A percentile compares a stretch with the other conserved stretches of the same genome.
These are phyloP conservation scores for Pythium periplocum DNA, from an alignment of 352 stramenopile genomes.

Conservation along the genomic window DNA sequence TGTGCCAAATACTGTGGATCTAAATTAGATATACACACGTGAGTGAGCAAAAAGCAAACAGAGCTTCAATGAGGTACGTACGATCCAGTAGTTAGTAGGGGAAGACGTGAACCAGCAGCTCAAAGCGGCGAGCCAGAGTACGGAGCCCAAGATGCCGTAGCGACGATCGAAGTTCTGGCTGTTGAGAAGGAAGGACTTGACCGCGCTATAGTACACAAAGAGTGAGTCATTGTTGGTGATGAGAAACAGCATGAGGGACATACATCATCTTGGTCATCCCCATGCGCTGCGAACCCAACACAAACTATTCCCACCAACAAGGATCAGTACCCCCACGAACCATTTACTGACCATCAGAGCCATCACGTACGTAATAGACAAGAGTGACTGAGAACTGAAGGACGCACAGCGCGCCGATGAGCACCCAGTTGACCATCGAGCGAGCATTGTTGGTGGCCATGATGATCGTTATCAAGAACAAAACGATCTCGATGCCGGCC, in stretches of 20 bases:
- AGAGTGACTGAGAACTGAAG: constrained; percentile 29
- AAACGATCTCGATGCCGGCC: constrained; percentile 26
- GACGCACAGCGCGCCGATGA: constrained; percentile 19
- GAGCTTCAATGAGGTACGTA: constrained; percentile 6
- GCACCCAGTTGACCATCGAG: constrained; percentile 31
- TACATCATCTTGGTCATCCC: constrained; percentile 15
- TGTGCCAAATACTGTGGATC: constrained; percentile 25
- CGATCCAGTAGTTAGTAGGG: constrained; percentile 29
- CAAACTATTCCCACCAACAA: constrained; percentile 11
- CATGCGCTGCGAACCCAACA: constrained; percentile 23
- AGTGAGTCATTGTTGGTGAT: not conserved
- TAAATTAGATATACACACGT: constrained; percentile 9
- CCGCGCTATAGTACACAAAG: constrained; percentile 11
- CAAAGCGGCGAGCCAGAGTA: constrained; percentile 25
- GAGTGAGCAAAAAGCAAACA: not conserved
- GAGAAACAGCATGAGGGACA: constrained; percentile 1
- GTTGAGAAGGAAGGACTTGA: constrained; percentile 22
- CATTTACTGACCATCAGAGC: not conserved
- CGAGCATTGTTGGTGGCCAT: constrained; percentile 26
- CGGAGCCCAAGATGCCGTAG: constrained; percentile 20
- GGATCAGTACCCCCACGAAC: constrained; percentile 1
- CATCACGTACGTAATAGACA: constrained; percentile 25
- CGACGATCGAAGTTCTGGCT: constrained; percentile 36
- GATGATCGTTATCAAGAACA: constrained; percentile 30
- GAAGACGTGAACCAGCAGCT: constrained; percentile 28